These are phyloP conservation scores for Herpetospermum pedunculosum DNA, from an alignment of 306 rosid species.

Conservation along the genomic window DNA sequence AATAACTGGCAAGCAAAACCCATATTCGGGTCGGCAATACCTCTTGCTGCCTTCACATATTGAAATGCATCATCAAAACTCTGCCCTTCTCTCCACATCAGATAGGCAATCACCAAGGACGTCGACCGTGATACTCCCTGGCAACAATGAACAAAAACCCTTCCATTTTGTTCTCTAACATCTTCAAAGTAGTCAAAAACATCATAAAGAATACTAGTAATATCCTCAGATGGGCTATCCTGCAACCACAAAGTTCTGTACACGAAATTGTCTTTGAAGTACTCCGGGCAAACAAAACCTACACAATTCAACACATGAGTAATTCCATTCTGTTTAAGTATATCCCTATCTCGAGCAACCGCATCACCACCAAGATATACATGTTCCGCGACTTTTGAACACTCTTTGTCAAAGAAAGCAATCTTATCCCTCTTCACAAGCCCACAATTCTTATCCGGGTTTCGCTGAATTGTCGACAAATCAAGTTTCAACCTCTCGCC, in stretches of 20 bases:
- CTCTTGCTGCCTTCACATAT: constrained; percentile 97
- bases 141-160: constrained; percentile 97
- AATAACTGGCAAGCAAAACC: constrained; percentile 96
- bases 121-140: constrained; percentile 99
- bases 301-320: constrained; percentile 94
- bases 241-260: constrained; percentile 95
- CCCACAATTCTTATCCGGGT: constrained; percentile 67
- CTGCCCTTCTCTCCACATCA: constrained; percentile 99
- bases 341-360: constrained; percentile 88
- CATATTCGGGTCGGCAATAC: constrained; percentile 99
- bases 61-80: constrained; percentile 99
- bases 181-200: constrained; percentile 98
- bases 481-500: constrained; percentile 97
- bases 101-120: constrained; percentile 90
- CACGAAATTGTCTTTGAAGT: constrained; percentile 72
- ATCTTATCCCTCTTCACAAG: constrained; percentile 95
- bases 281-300: constrained; percentile 96
- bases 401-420: constrained; percentile 93
- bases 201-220: constrained; percentile 85
- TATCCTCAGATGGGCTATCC: constrained; percentile 96
- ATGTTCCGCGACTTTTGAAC: constrained; percentile 92
- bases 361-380: constrained; percentile 97
- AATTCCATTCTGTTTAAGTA: constrained; percentile 75
- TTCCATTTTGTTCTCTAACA: constrained; percentile 82
- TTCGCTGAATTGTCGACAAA: constrained; percentile 76